Evolutionary conservation across 2,329 filamentous ascomycete genomes (phyloP), one percentile per base, ranked within the genome.

Genomic region (Didymellaceae sp.): DNA sequence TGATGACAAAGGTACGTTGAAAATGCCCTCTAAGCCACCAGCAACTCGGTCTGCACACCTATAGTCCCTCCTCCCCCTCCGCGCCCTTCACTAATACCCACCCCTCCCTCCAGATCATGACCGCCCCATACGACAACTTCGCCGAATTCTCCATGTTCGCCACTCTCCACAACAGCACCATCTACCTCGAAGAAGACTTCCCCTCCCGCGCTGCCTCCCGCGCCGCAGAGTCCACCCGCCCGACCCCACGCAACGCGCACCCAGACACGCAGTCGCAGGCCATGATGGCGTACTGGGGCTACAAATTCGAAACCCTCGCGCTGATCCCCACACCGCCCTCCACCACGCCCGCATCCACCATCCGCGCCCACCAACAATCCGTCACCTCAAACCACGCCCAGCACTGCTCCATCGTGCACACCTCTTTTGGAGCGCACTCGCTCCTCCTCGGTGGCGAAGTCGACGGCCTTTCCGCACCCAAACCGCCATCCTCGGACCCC

Each of bases 121-220:
- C 87, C 0, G 80, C 88, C 0, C 89, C 91, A 0, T 97, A 89
- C 69, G 91, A 95, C 58, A 82, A 87, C 58, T 83, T 88, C 69
- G 90, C 54, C 65, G 91, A 89, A 40, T 97, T 96, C 66, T 89
- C 95, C 72, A 96, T 99, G 91, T 96, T 97, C 70, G 93, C 91
- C 39, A 97, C 93, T 2, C 80, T 86, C 41, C 94, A 91, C 67
- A 88, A 97, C 79, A 92, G 94, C 75, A 72, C 84, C 62, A 64
- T 58, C 34, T 97, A 93, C 75, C 89, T 99, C 58, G 94, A 99
- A 74, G 94, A 99, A 66, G 89, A 96, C 71, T 86, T 95, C 66
- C 77, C 78, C 13, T 87, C 86, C 66, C 93, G 91, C 65, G 76
- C 86, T 38, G 79, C 82, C 1, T 82, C 84, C 10, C 82, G 85